These are phyloP conservation scores for Naegleria lovaniensis DNA, from an alignment of 208 protist genomes.

Conservation along the genomic window DNA sequence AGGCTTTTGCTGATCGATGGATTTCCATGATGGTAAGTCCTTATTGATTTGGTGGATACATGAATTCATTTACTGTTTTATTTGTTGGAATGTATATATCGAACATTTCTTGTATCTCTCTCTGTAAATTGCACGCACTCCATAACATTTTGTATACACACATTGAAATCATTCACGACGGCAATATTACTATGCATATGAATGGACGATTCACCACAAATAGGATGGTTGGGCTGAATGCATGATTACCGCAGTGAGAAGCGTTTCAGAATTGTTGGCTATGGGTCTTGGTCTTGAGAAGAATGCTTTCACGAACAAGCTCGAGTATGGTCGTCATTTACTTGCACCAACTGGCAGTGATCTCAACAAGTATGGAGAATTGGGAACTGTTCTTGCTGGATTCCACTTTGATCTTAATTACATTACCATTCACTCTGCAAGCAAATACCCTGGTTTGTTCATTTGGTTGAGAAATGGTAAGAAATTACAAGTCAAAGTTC, in stretches of 20 bases:
- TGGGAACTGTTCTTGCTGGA: constrained; percentile 53
- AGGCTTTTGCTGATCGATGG: constrained; percentile 38
- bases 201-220: no score
- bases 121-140: no score
- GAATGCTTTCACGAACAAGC: constrained; percentile 40
- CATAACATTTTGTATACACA: no score
- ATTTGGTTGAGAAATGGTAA: constrained; percentile 53
- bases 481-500: constrained; percentile 44
- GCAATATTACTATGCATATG: no score
- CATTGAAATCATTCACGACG: no score
- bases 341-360: constrained; percentile 62
- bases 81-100: not conserved
- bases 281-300: constrained; percentile 36
- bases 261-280: constrained; percentile 48
- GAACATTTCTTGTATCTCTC: no score
- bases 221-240: constrained; percentile 42
- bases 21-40: not conserved
- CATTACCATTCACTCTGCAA: constrained; percentile 60
- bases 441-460: constrained; percentile 55
- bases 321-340: constrained; percentile 54
- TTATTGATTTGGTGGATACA: not conserved
- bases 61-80: not conserved
- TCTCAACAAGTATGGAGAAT: constrained; percentile 37
- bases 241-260: constrained; percentile 42
- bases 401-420: constrained; percentile 68